These are phyloP conservation scores for Aspergillus felis DNA, from an alignment of 2,329 filamentous ascomycete genomes.

Conservation along the genomic window DNA sequence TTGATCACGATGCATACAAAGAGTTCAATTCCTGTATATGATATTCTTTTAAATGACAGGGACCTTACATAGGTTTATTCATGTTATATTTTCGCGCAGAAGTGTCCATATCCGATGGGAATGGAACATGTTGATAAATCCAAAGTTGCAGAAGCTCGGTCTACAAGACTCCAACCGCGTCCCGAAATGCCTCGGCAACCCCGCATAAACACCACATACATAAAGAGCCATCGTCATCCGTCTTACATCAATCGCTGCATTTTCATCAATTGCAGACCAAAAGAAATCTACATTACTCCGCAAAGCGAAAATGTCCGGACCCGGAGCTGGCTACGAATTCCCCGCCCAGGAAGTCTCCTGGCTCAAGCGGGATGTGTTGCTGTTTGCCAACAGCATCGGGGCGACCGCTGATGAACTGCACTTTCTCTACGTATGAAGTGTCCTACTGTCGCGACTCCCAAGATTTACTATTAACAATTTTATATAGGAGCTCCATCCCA, in stretches of 20 bases:
- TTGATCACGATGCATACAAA: neutral
- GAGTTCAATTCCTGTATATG: neutral
- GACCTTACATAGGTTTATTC: neutral
- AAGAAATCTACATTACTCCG: neutral
- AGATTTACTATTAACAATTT: neutral
- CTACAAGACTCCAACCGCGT: neutral
- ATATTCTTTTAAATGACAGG: neutral
- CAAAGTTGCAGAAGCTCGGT: neutral
- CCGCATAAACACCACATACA: neutral
- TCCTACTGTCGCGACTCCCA: neutral
- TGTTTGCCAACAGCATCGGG: slow-evolving; percentile 89
- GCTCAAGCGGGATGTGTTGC: slow-evolving; percentile 80
- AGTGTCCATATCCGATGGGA: neutral
- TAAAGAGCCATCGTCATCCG: neutral
- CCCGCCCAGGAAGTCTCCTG: slow-evolving; percentile 72
- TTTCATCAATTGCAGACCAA: neutral
- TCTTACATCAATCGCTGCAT: neutral
- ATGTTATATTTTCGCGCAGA: neutral
- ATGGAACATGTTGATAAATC: neutral
- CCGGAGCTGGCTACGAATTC: slow-evolving; percentile 72
- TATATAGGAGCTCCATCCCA: slow-evolving; percentile 73
- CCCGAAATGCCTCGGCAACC: slow-evolving; percentile 5
- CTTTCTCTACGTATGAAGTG: slow-evolving; percentile 71
- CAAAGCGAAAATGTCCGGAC: slow-evolving; percentile 41
- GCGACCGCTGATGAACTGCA: slow-evolving; percentile 82